Conservation (phyloP, 208 protist species). For the Leishmania lainsoni region DNA sequence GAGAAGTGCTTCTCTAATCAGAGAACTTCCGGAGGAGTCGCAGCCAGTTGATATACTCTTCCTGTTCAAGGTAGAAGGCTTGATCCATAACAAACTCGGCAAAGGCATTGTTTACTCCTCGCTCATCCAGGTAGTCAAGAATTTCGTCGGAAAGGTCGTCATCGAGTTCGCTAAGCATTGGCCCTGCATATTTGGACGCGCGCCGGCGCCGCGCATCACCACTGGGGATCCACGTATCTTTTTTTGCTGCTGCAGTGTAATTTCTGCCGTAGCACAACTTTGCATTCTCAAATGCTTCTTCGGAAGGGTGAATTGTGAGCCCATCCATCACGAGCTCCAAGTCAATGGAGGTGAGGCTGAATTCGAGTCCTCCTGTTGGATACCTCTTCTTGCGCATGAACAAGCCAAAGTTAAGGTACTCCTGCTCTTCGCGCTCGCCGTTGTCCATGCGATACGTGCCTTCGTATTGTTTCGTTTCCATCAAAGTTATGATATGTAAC, state of each 20-base stretch:
- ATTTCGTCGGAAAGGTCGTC: conserved; percentile 90
- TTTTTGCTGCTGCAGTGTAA: background rate
- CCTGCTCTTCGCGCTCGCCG: conserved; percentile 84
- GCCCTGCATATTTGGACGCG: conserved; percentile 61
- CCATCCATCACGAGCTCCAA: conserved; percentile 89
- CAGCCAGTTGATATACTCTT: conserved; percentile 87
- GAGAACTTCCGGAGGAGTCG: conserved; percentile 67
- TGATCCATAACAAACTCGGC: conserved; percentile 87
- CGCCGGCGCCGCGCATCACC: conserved; percentile 31
- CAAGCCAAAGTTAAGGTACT: conserved; percentile 82
- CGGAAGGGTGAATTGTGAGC: conserved; percentile 63
- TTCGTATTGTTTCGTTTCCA: conserved; percentile 83
- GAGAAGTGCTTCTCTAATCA: conserved; percentile 27
- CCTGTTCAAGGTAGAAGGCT: conserved; percentile 80
- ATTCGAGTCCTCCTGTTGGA: conserved; percentile 64
- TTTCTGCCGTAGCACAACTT: conserved; percentile 30
- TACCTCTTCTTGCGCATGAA: conserved; percentile 73
- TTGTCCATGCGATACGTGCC: conserved; percentile 88
- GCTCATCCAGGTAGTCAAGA: conserved; percentile 85
- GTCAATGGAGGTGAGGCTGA: conserved; percentile 87
- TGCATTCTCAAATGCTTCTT: conserved; percentile 59
- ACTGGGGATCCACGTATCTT: background rate
- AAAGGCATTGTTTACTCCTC: conserved; percentile 87
- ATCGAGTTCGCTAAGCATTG: conserved; percentile 85
- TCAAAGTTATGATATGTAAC: conserved; percentile 64